A percentile compares a stretch with the other conserved stretches of the same genome.
phyloP scores from a whole-genome alignment of 2,329 filamentous ascomycete genomes.

The Endoconidiophora laricicola region DNA sequence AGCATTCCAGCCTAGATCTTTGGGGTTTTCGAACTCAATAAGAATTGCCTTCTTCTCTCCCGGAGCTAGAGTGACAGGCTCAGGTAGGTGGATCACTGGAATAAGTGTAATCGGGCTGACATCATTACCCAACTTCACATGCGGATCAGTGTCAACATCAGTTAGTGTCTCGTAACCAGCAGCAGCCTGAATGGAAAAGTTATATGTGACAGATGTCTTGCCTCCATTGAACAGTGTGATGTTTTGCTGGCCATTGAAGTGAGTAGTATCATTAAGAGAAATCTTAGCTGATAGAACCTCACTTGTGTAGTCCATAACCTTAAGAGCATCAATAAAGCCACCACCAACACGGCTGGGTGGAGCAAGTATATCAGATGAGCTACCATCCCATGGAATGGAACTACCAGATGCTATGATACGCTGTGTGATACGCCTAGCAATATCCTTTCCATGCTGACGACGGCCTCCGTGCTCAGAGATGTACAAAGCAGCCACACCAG shows the following conservation, averaged over 20 bases:
- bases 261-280: constrained; percentile 31
- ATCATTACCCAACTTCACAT: background rate
- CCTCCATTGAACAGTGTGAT: constrained; percentile 28
- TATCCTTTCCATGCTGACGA: constrained; percentile 19
- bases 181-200: constrained; percentile 24
- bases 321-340: constrained; percentile 30
- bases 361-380: constrained; percentile 17
- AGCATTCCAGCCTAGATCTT: constrained; percentile 14
- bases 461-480: constrained; percentile 22
- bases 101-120: constrained; percentile 1
- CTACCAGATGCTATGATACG: constrained; percentile 6
- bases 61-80: constrained; percentile 16
- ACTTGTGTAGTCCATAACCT: constrained; percentile 26
- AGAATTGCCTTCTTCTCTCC: constrained; percentile 16
- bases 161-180: constrained; percentile 25
- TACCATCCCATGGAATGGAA: constrained; percentile 6
- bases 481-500: constrained; percentile 20
- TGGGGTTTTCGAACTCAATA: constrained; percentile 14
- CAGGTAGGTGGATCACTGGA: constrained; percentile 14
- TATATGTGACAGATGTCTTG: constrained; percentile 24
- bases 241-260: constrained; percentile 23
- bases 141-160: too few species aligned
- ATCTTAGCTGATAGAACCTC: constrained; percentile 26
- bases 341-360: constrained; percentile 25
- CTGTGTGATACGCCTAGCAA: background rate